Base-by-base conservation (phyloP, 2,329 filamentous ascomycete genomes). In the Dactylella cylindrospora region DNA sequence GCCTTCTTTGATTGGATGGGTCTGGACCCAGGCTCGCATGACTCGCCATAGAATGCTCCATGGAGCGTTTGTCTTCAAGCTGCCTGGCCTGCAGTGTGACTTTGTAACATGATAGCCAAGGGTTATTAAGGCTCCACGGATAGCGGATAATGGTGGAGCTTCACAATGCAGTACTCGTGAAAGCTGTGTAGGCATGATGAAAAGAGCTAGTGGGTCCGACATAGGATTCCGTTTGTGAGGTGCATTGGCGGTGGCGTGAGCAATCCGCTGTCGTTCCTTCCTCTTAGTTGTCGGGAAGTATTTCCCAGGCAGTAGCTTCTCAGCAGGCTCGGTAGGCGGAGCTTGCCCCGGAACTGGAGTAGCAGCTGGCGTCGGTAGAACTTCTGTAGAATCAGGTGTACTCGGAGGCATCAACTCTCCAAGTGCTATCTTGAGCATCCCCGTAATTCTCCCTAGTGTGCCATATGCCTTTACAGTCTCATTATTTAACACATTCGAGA, bases 41-140 rank as follows among this genome's bases (percentile, higher is more conserved):
- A 97, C 77, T 71, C 94, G 86, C 90, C 93, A 97, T 40, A 98
- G 80, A 0, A 88, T 84, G 3, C 78, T 78, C 90, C 90, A 98
- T 0, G 90, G 88, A 10, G 93, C 93, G 73, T 97, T 84, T 0
- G 93, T 97, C 76, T 94, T 95, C 73, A 97, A 84, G 69, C 88
- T 93, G 20, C 90, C 91, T 0, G 88, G 80, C 67, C 90, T 89
- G 68, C 89, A 89, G 73, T 98, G 93, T 68, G 88, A 95, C 69
- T 91, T 83, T 0, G 88, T 88, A 2, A 86, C 86, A 38, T 80
- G 79, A 71, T 95, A 97, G 5, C 91, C 93, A 1, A 94, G 78
- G 60, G 85, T 80, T 17, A 83, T 79, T 23, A 98, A 76, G 2
- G 93, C 93, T 17, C 93, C 91, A 39, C 88, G 82, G 62, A 98